These are phyloP conservation scores for Blastocystis sp. DNA, from an alignment of 352 stramenopile genomes.

Conservation along the genomic window DNA sequence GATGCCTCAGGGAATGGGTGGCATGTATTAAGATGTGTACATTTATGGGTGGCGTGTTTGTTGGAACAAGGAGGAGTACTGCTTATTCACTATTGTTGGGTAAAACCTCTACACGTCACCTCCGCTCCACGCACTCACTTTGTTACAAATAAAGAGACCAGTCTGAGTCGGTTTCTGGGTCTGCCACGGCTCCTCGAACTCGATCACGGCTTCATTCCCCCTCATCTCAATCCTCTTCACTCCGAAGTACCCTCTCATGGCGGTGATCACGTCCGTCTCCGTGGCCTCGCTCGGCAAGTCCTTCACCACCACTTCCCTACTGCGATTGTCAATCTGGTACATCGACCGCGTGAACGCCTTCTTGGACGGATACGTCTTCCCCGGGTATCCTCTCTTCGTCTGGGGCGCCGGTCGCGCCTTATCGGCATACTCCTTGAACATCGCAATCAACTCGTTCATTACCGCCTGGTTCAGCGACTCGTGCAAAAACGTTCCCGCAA, in stretches of 20 bases:
- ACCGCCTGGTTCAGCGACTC: neutral
- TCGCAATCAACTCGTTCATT: neutral
- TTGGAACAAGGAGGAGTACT: neutral
- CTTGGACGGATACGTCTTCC: neutral
- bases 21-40: conserved; percentile 71
- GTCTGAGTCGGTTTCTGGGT: conserved; percentile 27
- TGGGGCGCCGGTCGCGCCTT: neutral
- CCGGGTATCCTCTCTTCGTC: neutral
- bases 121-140: neutral
- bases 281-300: neutral
- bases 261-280: conserved; percentile 18
- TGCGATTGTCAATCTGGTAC: conserved; percentile 55
- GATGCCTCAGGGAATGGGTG: conserved; percentile 73
- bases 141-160: conserved; percentile 25
- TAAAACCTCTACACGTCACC: conserved; percentile 13
- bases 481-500: conserved; percentile 17
- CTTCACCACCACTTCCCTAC: neutral
- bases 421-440: conserved; percentile 30
- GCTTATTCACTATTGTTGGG: neutral
- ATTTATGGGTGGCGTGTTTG: conserved; percentile 42
- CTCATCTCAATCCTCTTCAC: conserved; percentile 34
- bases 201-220: conserved; percentile 2
- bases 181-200: conserved; percentile 57
- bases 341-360: too few species aligned
- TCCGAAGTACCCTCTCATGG: conserved; percentile 43